A percentile compares a stretch with the other conserved stretches of the same genome.
phyloP scores from a whole-genome alignment of 2,329 filamentous ascomycete species.

The Thermoascus crustaceus region DNA sequence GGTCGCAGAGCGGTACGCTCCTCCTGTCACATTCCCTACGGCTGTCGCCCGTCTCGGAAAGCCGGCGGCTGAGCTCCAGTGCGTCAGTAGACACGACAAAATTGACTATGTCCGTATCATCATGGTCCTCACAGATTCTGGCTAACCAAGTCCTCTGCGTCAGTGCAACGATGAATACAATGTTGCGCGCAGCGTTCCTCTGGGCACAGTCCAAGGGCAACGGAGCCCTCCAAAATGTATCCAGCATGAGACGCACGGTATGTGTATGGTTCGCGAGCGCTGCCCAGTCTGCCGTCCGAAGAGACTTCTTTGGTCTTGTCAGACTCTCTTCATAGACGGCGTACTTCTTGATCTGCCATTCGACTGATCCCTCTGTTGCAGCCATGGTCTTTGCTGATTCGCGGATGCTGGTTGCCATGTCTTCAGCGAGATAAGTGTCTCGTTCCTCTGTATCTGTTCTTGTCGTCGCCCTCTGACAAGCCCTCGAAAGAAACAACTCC shows the following conservation, averaged over 20 bases:
- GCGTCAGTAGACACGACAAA: neutral
- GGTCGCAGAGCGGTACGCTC: neutral
- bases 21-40: neutral
- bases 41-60: neutral
- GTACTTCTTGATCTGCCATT: constrained; percentile 1
- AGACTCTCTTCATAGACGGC: neutral
- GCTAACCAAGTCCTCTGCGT: neutral
- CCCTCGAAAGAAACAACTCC: too few species aligned
- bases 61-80: neutral
- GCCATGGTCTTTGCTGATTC: constrained; percentile 1
- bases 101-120: neutral
- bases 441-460: too few species aligned
- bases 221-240: neutral
- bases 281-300: neutral
- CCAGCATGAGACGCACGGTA: neutral
- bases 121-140: neutral
- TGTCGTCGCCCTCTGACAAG: too few species aligned
- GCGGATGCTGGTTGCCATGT: neutral
- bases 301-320: neutral
- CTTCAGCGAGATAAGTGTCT: neutral
- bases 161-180: neutral
- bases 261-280: neutral
- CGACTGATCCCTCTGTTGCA: neutral
- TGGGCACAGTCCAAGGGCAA: neutral
- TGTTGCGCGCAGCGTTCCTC: neutral